phyloP scores from a whole-genome alignment of 2,329 filamentous ascomycete species.

The Cladosporium sp. region DNA sequence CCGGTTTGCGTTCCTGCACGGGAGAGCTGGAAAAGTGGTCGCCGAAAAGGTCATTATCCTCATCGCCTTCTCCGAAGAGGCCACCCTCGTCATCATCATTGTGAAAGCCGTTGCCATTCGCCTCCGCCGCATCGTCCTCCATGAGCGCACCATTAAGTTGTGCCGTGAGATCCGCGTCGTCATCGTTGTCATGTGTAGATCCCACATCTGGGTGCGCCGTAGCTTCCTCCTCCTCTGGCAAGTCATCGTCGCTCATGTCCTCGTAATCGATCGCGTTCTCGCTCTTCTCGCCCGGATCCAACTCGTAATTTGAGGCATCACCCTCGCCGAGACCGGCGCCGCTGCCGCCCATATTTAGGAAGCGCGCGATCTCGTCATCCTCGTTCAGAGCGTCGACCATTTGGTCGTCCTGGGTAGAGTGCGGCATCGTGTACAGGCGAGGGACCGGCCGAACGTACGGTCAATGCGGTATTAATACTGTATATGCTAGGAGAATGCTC shows the following conservation, averaged over 20 bases:
- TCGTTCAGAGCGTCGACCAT: slow-evolving; percentile 19
- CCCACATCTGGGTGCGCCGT: slow-evolving; percentile 12
- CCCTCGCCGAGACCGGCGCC: slow-evolving; percentile 21
- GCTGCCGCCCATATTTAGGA: slow-evolving; percentile 20
- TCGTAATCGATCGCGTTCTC: slow-evolving; percentile 88
- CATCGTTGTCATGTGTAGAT: slow-evolving; percentile 17
- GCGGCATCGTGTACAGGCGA: slow-evolving; percentile 28
- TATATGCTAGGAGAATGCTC: too few relatives aligned
- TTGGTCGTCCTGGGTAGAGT: slow-evolving; percentile 30
- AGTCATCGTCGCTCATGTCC: slow-evolving; percentile 86
- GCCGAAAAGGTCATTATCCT: slow-evolving; percentile 37
- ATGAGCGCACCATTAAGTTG: slow-evolving; percentile 15
- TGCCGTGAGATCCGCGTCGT: slow-evolving; percentile 10
- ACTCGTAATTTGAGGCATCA: slow-evolving; percentile 27
- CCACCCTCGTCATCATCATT: slow-evolving; percentile 18
- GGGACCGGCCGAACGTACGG: background rate
- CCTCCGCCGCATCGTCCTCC: slow-evolving; percentile 10
- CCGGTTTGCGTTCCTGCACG: slow-evolving; percentile 22
- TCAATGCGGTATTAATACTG: background rate
- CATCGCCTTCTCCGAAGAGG: slow-evolving; percentile 11
- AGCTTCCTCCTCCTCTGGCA: slow-evolving; percentile 70
- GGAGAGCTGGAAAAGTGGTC: slow-evolving; percentile 31
- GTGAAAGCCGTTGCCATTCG: slow-evolving; percentile 3
- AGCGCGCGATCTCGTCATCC: slow-evolving; percentile 27
- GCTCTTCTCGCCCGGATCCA: slow-evolving; percentile 67